phyloP scores from a whole-genome alignment of 495 filamentous ascomycete genomes.

The Lophium mytilinum region DNA sequence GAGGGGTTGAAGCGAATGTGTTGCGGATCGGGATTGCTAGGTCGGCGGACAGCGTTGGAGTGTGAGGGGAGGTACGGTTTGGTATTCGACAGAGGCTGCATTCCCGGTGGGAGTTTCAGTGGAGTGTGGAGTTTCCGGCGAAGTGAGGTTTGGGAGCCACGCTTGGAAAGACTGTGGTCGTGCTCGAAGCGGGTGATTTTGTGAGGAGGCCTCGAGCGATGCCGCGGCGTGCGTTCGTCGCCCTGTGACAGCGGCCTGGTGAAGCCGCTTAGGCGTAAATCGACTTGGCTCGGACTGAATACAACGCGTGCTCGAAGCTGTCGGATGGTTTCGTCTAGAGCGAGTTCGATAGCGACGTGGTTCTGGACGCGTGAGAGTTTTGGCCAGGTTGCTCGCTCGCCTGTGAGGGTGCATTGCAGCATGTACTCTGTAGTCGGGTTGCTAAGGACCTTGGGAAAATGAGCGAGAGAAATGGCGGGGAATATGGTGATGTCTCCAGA shows the following conservation, averaged over 20 bases:
- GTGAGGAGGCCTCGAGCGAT: background rate
- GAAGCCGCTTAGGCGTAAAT: constrained; percentile 38
- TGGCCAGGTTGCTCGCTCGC: constrained; percentile 86
- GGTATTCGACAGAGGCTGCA: background rate
- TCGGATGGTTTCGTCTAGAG: constrained; percentile 75
- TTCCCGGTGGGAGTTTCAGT: background rate
- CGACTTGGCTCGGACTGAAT: constrained; percentile 66
- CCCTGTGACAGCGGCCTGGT: constrained; percentile 11
- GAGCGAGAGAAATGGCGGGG: constrained; percentile 63
- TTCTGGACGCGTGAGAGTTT: constrained; percentile 74
- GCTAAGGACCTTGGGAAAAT: constrained; percentile 68
- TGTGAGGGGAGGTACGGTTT: constrained; percentile 7
- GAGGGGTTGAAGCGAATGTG: background rate
- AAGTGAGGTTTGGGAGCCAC: background rate
- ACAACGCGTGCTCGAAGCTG: constrained; percentile 65
- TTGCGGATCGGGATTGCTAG: background rate
- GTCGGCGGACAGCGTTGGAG: background rate
- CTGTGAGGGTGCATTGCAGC: constrained; percentile 61
- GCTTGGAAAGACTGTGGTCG: background rate
- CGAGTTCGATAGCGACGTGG: constrained; percentile 77
- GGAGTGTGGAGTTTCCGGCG: background rate
- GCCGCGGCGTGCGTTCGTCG: background rate
- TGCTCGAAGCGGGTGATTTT: constrained; percentile 7
- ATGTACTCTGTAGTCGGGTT: constrained; percentile 93
- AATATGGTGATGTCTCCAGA: constrained; percentile 94